Evolutionary conservation across 306 rosid genomes (phyloP), one percentile per base, ranked within the genome.

Genomic region (Vigna angularis): DNA sequence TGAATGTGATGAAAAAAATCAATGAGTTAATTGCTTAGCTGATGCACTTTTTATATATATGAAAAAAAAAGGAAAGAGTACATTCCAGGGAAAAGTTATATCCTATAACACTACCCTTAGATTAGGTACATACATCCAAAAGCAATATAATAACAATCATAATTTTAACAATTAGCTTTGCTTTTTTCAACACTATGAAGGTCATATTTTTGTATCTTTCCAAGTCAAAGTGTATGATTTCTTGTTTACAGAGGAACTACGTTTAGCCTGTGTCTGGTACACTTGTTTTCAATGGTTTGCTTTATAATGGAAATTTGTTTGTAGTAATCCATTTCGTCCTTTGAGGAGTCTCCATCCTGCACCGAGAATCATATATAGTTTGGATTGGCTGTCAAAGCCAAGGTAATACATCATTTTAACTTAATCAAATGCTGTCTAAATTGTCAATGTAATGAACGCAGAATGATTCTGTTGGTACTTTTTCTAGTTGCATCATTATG

Each of bases 321-420:
- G 84, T 72, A 93, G 98, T 28, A 93, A 95, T 91, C 98, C 96
- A 75, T 95, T 88, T 83, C 92, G 85, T 50, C 98, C 98, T 77
- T 73, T 95, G 89, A 86, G 98, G 93, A 86, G 80, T 52, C 82
- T 94, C 75, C 88, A 87, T 66, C 89, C 90, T 70, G 81, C 73
- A 18, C 89, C 91, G 58, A 87, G 87, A 90, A 88, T 84, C 80
- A 88, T 93, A 78, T 89, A 93, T 81, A 81, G 99, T 84, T 72
- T 91, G 79, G 97, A 93, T 84, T 93, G 99, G 99, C 82, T 88
- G 76, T 78, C 93, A 20, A 76, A 89, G 47, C 96, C 99, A 47
- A 91, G 98, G 98, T 95, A 88, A 69, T 64, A 55, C 34, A 50
- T 67, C 26, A 45, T 65, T 70, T 34, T 62, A 57, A 49, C 64